A percentile compares a stretch with the other conserved stretches of the same genome.
Conservation (phyloP, 1,284 basidiomycete genomes). For the Malassezia japonica region DNA sequence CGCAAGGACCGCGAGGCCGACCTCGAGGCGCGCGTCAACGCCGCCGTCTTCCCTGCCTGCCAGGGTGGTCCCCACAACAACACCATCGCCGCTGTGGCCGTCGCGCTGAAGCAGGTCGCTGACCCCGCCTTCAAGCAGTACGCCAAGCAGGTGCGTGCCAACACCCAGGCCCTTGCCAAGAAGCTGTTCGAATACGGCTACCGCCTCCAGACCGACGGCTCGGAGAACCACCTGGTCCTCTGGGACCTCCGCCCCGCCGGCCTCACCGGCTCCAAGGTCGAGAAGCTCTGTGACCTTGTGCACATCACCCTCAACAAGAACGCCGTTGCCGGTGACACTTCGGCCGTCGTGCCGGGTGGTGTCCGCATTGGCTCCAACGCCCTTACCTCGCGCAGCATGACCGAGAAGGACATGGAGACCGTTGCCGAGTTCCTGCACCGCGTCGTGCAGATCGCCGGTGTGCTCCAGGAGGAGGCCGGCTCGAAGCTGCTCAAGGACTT, state of each 20-base stretch:
- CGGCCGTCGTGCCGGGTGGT: slow-evolving; percentile 94
- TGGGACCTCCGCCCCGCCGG: slow-evolving; percentile 95
- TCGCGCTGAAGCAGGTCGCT: slow-evolving; percentile 84
- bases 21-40: slow-evolving; percentile 90
- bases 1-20: slow-evolving; percentile 78
- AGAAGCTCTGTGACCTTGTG: slow-evolving; percentile 93
- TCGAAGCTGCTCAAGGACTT: slow-evolving; percentile 95
- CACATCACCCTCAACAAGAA: slow-evolving; percentile 75
- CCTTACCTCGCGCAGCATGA: slow-evolving; percentile 87
- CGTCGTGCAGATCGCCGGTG: slow-evolving; percentile 40
- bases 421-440: slow-evolving; percentile 67
- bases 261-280: slow-evolving; percentile 92
- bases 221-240: slow-evolving; percentile 94
- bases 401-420: slow-evolving; percentile 68
- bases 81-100: slow-evolving; percentile 91
- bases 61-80: slow-evolving; percentile 99
- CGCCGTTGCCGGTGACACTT: slow-evolving; percentile 80
- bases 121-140: slow-evolving; percentile 85
- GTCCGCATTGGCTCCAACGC: slow-evolving; percentile 93
- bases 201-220: slow-evolving; percentile 91
- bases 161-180: slow-evolving; percentile 43
- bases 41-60: slow-evolving; percentile 98
- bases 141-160: slow-evolving; percentile 80
- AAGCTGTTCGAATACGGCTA: slow-evolving; percentile 50
- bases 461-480: slow-evolving; percentile 78